Percentiles rank a stretch among this genome's conserved stretches.
phyloP scores from a whole-genome alignment of 148 eudicot genomes.

The Arctostaphylos glauca region DNA sequence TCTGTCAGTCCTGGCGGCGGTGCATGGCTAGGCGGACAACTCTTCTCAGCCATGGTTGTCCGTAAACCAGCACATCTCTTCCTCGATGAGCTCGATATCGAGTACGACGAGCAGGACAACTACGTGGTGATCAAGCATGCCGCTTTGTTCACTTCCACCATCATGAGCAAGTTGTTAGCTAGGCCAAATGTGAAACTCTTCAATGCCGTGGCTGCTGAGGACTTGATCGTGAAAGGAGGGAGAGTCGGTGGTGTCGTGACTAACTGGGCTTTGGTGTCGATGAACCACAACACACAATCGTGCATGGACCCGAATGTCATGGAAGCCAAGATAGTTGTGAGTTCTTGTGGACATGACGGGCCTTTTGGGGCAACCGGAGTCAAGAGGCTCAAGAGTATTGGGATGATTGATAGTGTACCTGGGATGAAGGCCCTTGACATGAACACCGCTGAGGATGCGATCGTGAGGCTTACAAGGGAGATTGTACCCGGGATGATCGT shows the following conservation, averaged over 20 bases:
- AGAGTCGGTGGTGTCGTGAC: constrained; percentile 90
- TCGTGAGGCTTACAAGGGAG: constrained; percentile 80
- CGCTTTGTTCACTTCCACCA: constrained; percentile 86
- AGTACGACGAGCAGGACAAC: constrained; percentile 75
- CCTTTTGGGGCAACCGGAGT: constrained; percentile 98
- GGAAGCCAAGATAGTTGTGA: constrained; percentile 92
- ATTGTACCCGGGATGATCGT: constrained; percentile 97
- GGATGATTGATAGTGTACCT: constrained; percentile 77
- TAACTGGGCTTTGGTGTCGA: constrained; percentile 90
- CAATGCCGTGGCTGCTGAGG: constrained; percentile 92
- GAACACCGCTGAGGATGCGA: constrained; percentile 93
- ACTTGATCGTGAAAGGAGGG: constrained; percentile 69
- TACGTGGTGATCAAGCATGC: constrained; percentile 94
- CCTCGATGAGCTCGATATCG: constrained; percentile 71
- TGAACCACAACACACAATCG: constrained; percentile 94
- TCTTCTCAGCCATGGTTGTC: constrained; percentile 93
- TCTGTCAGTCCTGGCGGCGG: constrained; percentile 98
- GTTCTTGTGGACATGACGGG: constrained; percentile 94
- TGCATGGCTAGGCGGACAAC: constrained; percentile 96
- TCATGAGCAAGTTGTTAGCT: constrained; percentile 76
- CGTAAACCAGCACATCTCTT: constrained; percentile 88
- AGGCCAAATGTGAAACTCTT: constrained; percentile 90
- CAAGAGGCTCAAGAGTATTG: constrained; percentile 76
- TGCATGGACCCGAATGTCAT: constrained; percentile 99
- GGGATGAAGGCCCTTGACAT: constrained; percentile 97